Conservation (phyloP, 345 rosid species). For the Turnera subulata region DNA sequence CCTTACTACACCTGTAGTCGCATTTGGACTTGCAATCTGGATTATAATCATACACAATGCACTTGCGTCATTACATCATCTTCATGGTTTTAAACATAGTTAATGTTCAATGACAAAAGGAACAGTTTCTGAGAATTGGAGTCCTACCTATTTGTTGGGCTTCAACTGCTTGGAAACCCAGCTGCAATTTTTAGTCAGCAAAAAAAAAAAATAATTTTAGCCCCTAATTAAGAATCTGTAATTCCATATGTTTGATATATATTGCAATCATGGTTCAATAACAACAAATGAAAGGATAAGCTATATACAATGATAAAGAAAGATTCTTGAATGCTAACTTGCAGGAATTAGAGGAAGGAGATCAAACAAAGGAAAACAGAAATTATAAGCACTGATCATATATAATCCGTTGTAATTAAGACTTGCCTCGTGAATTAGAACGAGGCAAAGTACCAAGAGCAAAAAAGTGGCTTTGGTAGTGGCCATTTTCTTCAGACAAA, state of each 20-base stretch:
- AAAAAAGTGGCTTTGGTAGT: slow-evolving; percentile 10
- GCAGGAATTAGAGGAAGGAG: too few species aligned
- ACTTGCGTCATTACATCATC: too few species aligned
- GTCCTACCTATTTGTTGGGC: slow-evolving; percentile 24
- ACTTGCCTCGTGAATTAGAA: slow-evolving; percentile 15
- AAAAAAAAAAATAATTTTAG: too few species aligned
- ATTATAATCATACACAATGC: background rate
- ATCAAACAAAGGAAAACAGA: background rate
- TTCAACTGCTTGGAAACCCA: slow-evolving; percentile 11
- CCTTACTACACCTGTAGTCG: slow-evolving; percentile 42
- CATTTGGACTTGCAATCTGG: slow-evolving; percentile 42
- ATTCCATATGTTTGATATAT: too few species aligned
- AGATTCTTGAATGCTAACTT: background rate
- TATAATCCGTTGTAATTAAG: background rate
- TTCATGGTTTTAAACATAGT: too few species aligned
- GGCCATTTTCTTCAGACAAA: background rate
- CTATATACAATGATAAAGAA: too few species aligned
- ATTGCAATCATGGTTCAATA: background rate
- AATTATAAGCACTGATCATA: too few species aligned
- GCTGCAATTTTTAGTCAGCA: slow-evolving; percentile 16
- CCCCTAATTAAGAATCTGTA: too few species aligned
- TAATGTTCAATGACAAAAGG: too few species aligned
- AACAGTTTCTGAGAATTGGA: too few species aligned
- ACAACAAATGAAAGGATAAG: background rate
- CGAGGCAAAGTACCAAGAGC: slow-evolving; percentile 10